Conservation (phyloP, 2,329 filamentous ascomycete species). For the Bimuria novae-zelandiae region DNA sequence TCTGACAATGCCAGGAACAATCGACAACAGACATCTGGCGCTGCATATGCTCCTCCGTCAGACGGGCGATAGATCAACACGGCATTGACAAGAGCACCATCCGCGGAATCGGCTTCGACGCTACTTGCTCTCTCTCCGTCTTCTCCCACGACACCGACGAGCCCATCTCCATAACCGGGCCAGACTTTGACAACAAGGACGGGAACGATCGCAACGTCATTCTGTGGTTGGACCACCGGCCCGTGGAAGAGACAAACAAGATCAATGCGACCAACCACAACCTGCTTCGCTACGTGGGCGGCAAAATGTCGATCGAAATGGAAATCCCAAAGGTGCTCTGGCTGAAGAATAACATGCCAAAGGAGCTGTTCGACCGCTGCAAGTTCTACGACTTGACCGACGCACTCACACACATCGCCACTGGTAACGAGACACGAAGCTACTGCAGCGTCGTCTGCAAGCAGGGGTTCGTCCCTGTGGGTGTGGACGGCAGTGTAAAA, state of each 20-base stretch:
- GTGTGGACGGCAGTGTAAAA: conserved; percentile 94
- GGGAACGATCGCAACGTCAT: conserved; percentile 92
- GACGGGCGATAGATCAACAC: conserved; percentile 79
- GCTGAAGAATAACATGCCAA: conserved; percentile 98
- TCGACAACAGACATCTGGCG: conserved; percentile 96
- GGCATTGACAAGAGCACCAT: conserved; percentile 76
- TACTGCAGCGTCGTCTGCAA: conserved; percentile 98
- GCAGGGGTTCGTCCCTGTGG: conserved; percentile 95
- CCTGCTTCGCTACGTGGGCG: conserved; percentile 91
- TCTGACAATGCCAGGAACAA: conserved; percentile 72
- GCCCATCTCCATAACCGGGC: conserved; percentile 87
- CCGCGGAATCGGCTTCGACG: conserved; percentile 93
- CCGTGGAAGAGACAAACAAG: conserved; percentile 85
- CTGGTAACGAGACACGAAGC: conserved; percentile 86
- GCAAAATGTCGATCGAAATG: conserved; percentile 99
- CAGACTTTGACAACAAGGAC: conserved; percentile 75
- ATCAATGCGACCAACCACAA: conserved; percentile 95
- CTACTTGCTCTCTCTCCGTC: conserved; percentile 95
- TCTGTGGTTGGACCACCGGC: conserved; percentile 94
- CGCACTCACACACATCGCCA: conserved; percentile 91
- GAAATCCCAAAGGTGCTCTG: conserved; percentile 98
- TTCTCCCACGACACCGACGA: conserved; percentile 89
- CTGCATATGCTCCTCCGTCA: conserved; percentile 88
- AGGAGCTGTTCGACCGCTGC: conserved; percentile 85
- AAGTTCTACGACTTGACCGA: conserved; percentile 97